phyloP scores from a whole-genome alignment of 345 rosid species.

The Populus ilicifolia region DNA sequence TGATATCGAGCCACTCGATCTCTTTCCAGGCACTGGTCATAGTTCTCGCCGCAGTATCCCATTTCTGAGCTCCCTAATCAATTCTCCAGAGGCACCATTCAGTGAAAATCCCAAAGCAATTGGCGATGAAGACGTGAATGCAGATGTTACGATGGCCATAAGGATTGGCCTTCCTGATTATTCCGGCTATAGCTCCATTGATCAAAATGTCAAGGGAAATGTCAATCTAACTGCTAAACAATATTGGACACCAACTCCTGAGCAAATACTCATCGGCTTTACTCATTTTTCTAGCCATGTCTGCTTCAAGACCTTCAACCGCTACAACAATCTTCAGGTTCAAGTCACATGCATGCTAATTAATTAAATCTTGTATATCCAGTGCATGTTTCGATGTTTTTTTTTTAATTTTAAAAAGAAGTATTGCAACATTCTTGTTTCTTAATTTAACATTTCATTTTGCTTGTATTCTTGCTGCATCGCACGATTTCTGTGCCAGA shows the following conservation, averaged over 20 bases:
- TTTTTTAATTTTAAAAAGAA: not conserved
- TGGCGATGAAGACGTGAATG: conserved; percentile 24
- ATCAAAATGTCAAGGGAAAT: conserved; percentile 14
- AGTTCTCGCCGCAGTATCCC: conserved; percentile 25
- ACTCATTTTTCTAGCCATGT: conserved; percentile 79
- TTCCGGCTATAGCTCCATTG: conserved; percentile 8
- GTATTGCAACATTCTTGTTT: not conserved
- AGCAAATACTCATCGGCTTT: conserved; percentile 73
- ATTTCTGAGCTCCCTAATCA: conserved; percentile 25
- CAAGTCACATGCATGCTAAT: not conserved
- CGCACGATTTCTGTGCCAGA: conserved; percentile 33
- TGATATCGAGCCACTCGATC: conserved; percentile 41
- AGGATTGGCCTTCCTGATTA: conserved; percentile 68
- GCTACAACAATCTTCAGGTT: conserved; percentile 96
- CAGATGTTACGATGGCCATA: conserved; percentile 55
- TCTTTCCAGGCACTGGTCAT: conserved; percentile 36
- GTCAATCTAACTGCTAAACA: conserved; percentile 29
- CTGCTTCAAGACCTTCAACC: conserved; percentile 87
- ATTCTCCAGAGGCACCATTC: conserved; percentile 4
- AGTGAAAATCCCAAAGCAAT: conserved; percentile 21
- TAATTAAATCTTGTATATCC: not conserved
- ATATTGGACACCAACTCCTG: conserved; percentile 80
- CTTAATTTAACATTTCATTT: not conserved
- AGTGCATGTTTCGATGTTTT: not conserved
- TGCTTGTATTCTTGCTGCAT: not conserved